Evolutionary conservation across 305 asterid species (phyloP), one percentile per base, ranked within the genome.

Genomic region (Fraxinus platypoda): DNA sequence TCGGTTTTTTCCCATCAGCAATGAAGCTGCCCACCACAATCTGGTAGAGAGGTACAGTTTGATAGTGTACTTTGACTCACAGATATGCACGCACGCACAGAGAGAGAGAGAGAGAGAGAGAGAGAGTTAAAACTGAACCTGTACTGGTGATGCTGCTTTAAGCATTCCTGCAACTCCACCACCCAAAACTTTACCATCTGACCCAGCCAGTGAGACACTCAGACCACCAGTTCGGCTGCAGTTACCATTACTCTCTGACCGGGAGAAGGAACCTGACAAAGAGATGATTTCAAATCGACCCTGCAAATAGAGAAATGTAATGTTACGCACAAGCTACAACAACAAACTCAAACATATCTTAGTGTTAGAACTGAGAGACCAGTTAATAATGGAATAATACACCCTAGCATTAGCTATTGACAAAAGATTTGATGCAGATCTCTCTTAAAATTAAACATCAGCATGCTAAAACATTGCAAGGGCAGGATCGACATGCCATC

Each of bases 21-120:
- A 92, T 88, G 89, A 93, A 95, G 91, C 98, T 95, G 72, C 98
- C 98, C 13, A 95, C 98, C 2, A 95, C 87, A 76, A 95, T 91
- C 98, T 95, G 92, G 78, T 38, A 81, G 68, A 41, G 78, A 64
- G 38, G 31, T 17, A 37, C 35, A 8, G 38, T 80, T 37, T 15
- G 72, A 62, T 4, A 75, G 73, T 46, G 30, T 2, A 11, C 11
- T 25, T 3, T 46, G 57, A 15, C 59, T 15, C 57, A 43, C n/a
- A 49, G 59, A 49, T 15, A 15, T 1, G 19, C 57, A 15, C 57
- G 4, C 54, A 12, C 1, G n/a, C 54, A 2, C 54, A 34, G 7
- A 34, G 37, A 28, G 31, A 8, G 2, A 38, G 15, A 35, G 41
- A 41, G 3, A 41, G 49, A 35, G 11, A 30, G 41, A 41, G 49